Evolutionary conservation across 129 eudicot species (phyloP).

Genomic region (Artemisia argyi): DNA sequence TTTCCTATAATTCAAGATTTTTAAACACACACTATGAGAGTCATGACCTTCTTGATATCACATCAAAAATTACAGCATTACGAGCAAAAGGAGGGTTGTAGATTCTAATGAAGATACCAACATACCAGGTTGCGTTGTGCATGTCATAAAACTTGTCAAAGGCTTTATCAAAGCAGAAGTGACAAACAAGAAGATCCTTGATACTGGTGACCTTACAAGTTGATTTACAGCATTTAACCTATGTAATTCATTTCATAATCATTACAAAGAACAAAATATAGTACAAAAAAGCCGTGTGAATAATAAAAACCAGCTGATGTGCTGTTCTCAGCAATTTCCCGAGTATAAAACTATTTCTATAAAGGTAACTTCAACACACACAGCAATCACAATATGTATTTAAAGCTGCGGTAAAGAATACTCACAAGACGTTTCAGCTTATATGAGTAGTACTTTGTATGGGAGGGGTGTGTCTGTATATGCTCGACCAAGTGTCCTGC

Average conservation of each 20-base stretch:
- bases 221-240: conserved; percentile 93
- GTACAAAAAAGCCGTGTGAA: neutral
- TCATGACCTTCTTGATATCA: neutral
- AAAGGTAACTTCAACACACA: neutral
- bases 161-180: conserved; percentile 83
- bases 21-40: neutral
- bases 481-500: conserved; percentile 85
- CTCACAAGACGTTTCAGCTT: conserved; percentile 81
- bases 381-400: neutral
- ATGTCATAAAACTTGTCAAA: conserved; percentile 92
- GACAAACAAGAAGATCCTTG: conserved; percentile 92
- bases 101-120: conserved; percentile 8
- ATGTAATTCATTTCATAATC: conserved; percentile 6
- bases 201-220: conserved; percentile 75
- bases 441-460: conserved; percentile 62
- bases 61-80: neutral
- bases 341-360: neutral
- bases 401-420: neutral
- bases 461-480: conserved; percentile 60
- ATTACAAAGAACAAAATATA: neutral
- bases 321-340: neutral
- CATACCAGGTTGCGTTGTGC: conserved; percentile 83
- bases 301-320: neutral
- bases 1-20: conserved; percentile 49
- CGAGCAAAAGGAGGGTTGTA: neutral